Conservation (phyloP, 2,329 filamentous ascomycete species). For the Acephala macrosclerotiorum region DNA sequence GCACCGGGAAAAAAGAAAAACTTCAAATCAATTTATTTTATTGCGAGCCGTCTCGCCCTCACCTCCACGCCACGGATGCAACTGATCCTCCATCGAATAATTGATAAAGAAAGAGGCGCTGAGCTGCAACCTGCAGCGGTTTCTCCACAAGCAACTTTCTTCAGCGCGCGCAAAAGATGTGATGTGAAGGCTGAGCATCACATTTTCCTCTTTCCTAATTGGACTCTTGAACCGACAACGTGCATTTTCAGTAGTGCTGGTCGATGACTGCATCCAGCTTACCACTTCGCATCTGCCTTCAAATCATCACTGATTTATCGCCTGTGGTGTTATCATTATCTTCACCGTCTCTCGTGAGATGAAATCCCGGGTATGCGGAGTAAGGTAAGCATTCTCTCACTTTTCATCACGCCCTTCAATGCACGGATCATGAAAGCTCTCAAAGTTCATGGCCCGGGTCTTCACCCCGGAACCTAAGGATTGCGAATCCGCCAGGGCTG, state of each 20-base stretch:
- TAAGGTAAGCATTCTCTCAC: not conserved
- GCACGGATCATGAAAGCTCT: not conserved
- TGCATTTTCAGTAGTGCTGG: not conserved
- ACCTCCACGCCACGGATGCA: not conserved
- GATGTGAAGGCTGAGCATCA: slow-evolving; percentile 7
- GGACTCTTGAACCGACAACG: not conserved
- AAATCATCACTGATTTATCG: not conserved
- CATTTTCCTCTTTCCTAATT: not conserved
- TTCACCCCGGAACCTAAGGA: no score
- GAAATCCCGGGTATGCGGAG: not conserved
- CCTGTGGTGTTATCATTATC: not conserved
- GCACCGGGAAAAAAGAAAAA: not conserved
- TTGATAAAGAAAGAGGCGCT: not conserved
- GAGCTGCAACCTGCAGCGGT: not conserved
- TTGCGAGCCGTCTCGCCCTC: slow-evolving; percentile 9
- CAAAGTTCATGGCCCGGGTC: not conserved
- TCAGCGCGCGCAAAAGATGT: no score
- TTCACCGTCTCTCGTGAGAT: slow-evolving; percentile 1
- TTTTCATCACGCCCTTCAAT: not conserved
- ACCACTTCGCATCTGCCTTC: not conserved
- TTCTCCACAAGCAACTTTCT: not conserved
- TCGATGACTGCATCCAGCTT: not conserved
- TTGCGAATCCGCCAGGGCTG: no score
- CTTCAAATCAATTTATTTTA: not conserved
- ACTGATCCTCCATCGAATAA: not conserved